Conservation (phyloP, 352 stramenopile species). For the Phytophthora litchii region DNA sequence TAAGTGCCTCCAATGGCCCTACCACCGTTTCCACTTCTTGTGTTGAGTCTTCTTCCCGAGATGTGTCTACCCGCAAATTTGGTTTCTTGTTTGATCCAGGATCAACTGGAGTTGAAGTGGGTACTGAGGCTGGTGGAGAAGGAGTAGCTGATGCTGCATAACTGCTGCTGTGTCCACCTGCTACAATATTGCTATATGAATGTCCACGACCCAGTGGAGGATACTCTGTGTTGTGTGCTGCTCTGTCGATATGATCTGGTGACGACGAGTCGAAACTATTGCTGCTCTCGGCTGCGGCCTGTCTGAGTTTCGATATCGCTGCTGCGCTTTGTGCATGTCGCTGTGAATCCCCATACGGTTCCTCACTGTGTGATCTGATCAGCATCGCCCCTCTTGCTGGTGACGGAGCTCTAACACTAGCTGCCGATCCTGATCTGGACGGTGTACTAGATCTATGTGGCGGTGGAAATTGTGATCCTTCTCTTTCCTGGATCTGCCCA, state of each 20-base stretch:
- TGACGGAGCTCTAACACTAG: slow-evolving; percentile 33
- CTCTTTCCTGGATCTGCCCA: slow-evolving; percentile 51
- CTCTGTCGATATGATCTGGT: slow-evolving; percentile 19
- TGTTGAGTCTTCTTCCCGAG: slow-evolving; percentile 27
- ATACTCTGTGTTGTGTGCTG: slow-evolving; percentile 30
- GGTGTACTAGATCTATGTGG: slow-evolving; percentile 36
- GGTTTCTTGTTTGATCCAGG: slow-evolving; percentile 33
- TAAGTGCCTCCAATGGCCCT: slow-evolving; percentile 71
- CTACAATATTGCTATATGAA: slow-evolving; percentile 63
- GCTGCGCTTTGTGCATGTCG: slow-evolving; percentile 78
- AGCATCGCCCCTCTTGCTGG: slow-evolving; percentile 23
- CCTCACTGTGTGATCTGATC: slow-evolving; percentile 36
- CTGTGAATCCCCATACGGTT: slow-evolving; percentile 48
- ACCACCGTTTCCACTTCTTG: slow-evolving; percentile 42
- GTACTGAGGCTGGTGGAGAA: slow-evolving; percentile 1
- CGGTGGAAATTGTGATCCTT: slow-evolving; percentile 60
- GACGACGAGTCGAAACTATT: slow-evolving; percentile 36
- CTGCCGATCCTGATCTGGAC: slow-evolving; percentile 24
- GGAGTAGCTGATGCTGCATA: slow-evolving; percentile 4
- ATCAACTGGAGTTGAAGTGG: slow-evolving; percentile 17
- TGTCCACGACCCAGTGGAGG: slow-evolving; percentile 27
- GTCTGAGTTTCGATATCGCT: slow-evolving; percentile 69
- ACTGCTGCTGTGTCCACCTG: slow-evolving; percentile 34
- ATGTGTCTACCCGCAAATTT: slow-evolving; percentile 61
- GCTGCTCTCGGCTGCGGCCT: slow-evolving; percentile 32